phyloP scores from a whole-genome alignment of 1,139 yeast species.

The Debaryomycetaceae sp. region DNA sequence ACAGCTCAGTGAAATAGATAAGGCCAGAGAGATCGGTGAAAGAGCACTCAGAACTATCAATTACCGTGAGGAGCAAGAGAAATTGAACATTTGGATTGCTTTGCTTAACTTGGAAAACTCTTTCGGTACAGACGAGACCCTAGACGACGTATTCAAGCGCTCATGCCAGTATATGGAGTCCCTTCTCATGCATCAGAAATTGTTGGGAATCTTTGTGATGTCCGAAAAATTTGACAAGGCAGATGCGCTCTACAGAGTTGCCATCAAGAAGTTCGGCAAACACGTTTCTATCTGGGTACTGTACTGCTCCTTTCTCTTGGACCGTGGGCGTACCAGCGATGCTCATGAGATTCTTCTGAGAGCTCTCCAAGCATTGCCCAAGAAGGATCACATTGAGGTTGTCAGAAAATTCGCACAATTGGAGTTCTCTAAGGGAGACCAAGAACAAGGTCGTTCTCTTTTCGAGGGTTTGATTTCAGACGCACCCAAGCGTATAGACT shows the following conservation, averaged over 20 bases:
- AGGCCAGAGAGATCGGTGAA: constrained; percentile 89
- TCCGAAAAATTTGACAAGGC: constrained; percentile 73
- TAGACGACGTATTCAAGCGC: constrained; percentile 76
- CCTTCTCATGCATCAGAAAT: constrained; percentile 70
- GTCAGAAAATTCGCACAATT: constrained; percentile 87
- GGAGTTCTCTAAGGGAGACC: constrained; percentile 81
- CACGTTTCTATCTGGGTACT: constrained; percentile 71
- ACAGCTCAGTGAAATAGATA: constrained; percentile 88
- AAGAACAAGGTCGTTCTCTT: constrained; percentile 91
- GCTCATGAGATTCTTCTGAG: constrained; percentile 70
- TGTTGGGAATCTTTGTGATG: constrained; percentile 69
- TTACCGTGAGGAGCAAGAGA: constrained; percentile 90
- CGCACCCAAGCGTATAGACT: constrained; percentile 86
- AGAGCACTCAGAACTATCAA: constrained; percentile 89
- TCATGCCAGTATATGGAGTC: constrained; percentile 93
- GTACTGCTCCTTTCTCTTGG: constrained; percentile 72
- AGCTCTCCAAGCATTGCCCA: constrained; percentile 71
- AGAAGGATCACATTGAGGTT: constrained; percentile 73
- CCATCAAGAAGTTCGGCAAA: constrained; percentile 81
- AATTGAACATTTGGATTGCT: constrained; percentile 94
- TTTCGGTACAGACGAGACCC: constrained; percentile 81
- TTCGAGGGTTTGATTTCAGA: constrained; percentile 90
- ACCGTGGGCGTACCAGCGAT: constrained; percentile 51
- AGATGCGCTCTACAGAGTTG: constrained; percentile 58
- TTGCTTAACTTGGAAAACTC: constrained; percentile 88